Conservation (phyloP, 129 eudicot species). For the Mikania micrantha region DNA sequence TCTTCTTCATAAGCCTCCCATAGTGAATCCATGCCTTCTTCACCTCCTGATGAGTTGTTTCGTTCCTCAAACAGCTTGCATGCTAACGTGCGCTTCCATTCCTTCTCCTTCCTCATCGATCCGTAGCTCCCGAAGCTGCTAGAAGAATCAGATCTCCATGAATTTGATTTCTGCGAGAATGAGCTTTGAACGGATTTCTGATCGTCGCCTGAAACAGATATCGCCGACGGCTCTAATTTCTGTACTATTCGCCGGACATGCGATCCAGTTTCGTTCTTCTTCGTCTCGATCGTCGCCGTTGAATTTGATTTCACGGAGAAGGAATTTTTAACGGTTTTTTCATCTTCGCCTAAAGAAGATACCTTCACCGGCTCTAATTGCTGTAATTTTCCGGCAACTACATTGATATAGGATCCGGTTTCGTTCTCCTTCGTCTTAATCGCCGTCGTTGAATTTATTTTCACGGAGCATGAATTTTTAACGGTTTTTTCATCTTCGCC, state of each 20-base stretch:
- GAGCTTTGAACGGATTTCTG: neutral
- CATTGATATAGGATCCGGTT: conserved; percentile 1
- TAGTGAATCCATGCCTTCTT: conserved; percentile 83
- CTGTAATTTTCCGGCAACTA: conserved; percentile 15
- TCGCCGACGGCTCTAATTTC: neutral
- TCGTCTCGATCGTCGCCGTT: neutral
- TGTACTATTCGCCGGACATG: neutral
- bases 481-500: conserved; percentile 4
- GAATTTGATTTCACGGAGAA: conserved; percentile 2
- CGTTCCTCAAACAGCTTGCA: conserved; percentile 71
- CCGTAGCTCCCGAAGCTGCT: conserved; percentile 55
- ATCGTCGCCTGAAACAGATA: neutral
- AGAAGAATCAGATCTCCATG: conserved; percentile 9
- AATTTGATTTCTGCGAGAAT: neutral
- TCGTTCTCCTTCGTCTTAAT: conserved; percentile 23
- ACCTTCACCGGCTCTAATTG: conserved; percentile 5
- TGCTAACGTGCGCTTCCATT: conserved; percentile 89
- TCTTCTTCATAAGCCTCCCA: conserved; percentile 80
- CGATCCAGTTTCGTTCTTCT: neutral
- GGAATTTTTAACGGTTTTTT: neutral
- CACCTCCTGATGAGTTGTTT: conserved; percentile 48
- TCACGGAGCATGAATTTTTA: neutral
- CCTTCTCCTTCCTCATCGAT: conserved; percentile 90
- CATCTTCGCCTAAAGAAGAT: neutral
- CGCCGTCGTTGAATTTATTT: neutral